These are phyloP conservation scores for Candida insectorum DNA, from an alignment of 805 yeast species.

Conservation along the genomic window DNA sequence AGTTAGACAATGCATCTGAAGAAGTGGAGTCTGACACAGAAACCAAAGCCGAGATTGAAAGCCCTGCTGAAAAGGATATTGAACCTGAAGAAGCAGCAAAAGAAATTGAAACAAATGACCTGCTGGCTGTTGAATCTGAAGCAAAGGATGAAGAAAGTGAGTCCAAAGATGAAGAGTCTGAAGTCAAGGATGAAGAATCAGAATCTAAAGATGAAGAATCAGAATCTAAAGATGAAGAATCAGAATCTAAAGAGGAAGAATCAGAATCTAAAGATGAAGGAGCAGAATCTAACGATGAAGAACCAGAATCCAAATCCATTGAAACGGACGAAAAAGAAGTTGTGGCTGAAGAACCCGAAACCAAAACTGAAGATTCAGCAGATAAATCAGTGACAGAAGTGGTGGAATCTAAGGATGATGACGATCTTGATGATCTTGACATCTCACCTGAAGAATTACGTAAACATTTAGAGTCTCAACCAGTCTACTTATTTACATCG, in stretches of 20 bases:
- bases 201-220: slow-evolving; percentile 7
- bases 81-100: slow-evolving; percentile 7
- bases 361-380: slow-evolving; percentile 1
- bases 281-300: background rate
- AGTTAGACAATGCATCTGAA: background rate
- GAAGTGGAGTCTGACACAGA: slow-evolving; percentile 2
- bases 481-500: slow-evolving; percentile 79
- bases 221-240: slow-evolving; percentile 9
- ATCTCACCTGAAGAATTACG: slow-evolving; percentile 42
- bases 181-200: background rate
- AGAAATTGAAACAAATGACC: slow-evolving; percentile 3
- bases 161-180: background rate
- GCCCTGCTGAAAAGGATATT: slow-evolving; percentile 1
- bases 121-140: slow-evolving; percentile 4
- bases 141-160: slow-evolving; percentile 5
- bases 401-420: slow-evolving; percentile 1
- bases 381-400: background rate
- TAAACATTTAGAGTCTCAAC: slow-evolving; percentile 44
- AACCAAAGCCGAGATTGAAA: background rate
- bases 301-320: background rate
- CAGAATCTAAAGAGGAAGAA: slow-evolving; percentile 17
- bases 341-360: background rate
- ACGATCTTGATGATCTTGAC: slow-evolving; percentile 29
- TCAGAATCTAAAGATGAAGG: background rate
- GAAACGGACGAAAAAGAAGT: slow-evolving; percentile 1